Conservation (phyloP, 2,329 filamentous ascomycete species). For the Mollisia scopiformis region DNA sequence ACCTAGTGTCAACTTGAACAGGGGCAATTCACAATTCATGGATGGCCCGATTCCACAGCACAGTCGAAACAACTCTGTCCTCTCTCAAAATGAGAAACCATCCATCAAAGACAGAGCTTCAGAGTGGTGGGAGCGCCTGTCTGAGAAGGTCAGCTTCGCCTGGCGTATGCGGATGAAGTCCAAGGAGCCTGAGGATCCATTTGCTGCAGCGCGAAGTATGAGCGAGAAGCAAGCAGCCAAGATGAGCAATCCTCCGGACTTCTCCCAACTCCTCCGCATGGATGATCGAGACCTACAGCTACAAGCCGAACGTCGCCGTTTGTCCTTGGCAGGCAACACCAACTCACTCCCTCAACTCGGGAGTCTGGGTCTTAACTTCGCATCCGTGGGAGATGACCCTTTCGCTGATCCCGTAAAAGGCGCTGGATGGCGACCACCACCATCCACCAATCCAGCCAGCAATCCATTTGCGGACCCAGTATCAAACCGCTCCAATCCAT, state of each 20-base stretch:
- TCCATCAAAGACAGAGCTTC: conserved; percentile 40
- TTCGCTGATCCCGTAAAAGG: conserved; percentile 29
- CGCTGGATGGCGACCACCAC: conserved; percentile 1
- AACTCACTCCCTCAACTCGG: conserved; percentile 27
- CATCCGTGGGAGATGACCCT: conserved; percentile 23
- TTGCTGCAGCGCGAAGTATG: conserved; percentile 34
- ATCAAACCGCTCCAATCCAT: conserved; percentile 17
- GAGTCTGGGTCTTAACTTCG: conserved; percentile 32
- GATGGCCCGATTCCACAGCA: conserved; percentile 38
- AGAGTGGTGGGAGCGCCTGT: conserved; percentile 51
- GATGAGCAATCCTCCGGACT: conserved; percentile 24
- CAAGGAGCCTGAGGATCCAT: conserved; percentile 42
- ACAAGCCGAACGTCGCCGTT: conserved; percentile 28
- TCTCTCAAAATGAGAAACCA: conserved; percentile 20
- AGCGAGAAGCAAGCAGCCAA: conserved; percentile 29
- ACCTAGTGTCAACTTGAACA: conserved; percentile 52
- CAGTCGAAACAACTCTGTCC: conserved; percentile 43
- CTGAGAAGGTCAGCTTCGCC: conserved; percentile 43
- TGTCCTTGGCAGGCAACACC: conserved; percentile 20
- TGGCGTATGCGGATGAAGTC: conserved; percentile 40
- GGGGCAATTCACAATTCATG: conserved; percentile 56
- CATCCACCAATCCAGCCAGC: conserved; percentile 6
- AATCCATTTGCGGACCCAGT: conserved; percentile 30
- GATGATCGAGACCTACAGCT: conserved; percentile 32
- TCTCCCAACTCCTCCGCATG: conserved; percentile 33